These are phyloP conservation scores for Escovopsis sp. DNA, from an alignment of 2,329 filamentous ascomycete species.

Conservation along the genomic window DNA sequence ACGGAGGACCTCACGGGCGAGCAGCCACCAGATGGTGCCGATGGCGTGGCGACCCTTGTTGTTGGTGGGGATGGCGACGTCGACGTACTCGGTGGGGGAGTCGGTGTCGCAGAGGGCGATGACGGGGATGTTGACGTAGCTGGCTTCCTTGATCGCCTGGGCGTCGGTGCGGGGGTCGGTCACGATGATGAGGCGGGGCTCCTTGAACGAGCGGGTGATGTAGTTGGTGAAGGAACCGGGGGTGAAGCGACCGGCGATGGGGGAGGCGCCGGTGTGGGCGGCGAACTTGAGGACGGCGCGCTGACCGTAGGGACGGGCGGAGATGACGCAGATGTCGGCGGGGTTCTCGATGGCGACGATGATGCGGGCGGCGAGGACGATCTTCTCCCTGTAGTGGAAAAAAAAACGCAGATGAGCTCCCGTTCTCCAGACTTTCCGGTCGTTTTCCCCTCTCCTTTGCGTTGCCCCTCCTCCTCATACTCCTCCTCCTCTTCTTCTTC, in stretches of 20 bases:
- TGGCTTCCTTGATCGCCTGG: constrained; percentile 99
- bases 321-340: constrained; percentile 98
- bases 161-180: constrained; percentile 99
- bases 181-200: constrained; percentile 97
- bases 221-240: constrained; percentile 99
- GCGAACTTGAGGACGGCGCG: constrained; percentile 99
- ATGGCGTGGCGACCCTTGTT: constrained; percentile 99
- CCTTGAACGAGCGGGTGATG: constrained; percentile 99
- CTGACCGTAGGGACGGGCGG: constrained; percentile 97
- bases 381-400: constrained; percentile 70
- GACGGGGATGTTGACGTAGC: constrained; percentile 99
- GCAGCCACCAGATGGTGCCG: constrained; percentile 98
- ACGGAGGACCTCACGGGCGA: constrained; percentile 98
- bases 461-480: too few species aligned
- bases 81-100: constrained; percentile 98
- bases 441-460: background rate
- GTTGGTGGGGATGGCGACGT: constrained; percentile 99
- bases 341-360: constrained; percentile 99
- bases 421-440: background rate
- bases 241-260: constrained; percentile 99
- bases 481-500: background rate
- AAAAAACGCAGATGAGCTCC: constrained; percentile 3
- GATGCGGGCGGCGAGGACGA: constrained; percentile 95
- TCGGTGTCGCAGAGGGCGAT: constrained; percentile 98
- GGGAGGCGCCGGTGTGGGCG: constrained; percentile 90